Evolutionary conservation across 1,139 yeast genomes (phyloP).

Genomic region (Kazachstania sp.): DNA sequence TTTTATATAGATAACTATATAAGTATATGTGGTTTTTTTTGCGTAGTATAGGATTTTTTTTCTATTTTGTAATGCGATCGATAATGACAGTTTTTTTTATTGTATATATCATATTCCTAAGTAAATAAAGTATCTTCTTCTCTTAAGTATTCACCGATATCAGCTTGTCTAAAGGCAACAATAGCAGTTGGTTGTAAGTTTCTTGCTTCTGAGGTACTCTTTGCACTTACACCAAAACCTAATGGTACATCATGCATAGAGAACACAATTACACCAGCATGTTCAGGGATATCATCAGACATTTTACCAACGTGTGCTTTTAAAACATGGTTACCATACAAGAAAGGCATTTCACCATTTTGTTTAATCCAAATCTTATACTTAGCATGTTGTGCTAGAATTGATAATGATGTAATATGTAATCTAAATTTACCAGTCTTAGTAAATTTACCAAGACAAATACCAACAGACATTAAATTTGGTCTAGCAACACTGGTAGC

Average conservation of each 20-base stretch:
- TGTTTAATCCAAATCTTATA: constrained; percentile 93
- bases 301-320: constrained; percentile 96
- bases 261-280: constrained; percentile 86
- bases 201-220: constrained; percentile 83
- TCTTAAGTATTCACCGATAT: constrained; percentile 95
- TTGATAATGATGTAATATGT: constrained; percentile 83
- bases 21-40: not conserved
- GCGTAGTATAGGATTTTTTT: not conserved
- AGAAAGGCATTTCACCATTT: constrained; percentile 97
- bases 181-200: constrained; percentile 87
- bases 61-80: too few relatives aligned
- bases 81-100: too few relatives aligned
- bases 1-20: not conserved
- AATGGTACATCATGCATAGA: constrained; percentile 90
- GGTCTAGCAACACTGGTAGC: constrained; percentile 89
- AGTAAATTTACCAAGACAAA: constrained; percentile 92
- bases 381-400: constrained; percentile 79
- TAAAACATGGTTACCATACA: constrained; percentile 91
- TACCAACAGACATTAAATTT: constrained; percentile 85
- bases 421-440: constrained; percentile 94
- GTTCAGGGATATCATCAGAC: constrained; percentile 97
- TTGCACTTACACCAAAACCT: constrained; percentile 94
- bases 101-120: constrained; percentile 42
- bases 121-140: constrained; percentile 96
- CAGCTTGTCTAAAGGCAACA: constrained; percentile 94